phyloP scores from a whole-genome alignment of 2,329 filamentous ascomycete genomes.

The Monilinia aucupariae region DNA sequence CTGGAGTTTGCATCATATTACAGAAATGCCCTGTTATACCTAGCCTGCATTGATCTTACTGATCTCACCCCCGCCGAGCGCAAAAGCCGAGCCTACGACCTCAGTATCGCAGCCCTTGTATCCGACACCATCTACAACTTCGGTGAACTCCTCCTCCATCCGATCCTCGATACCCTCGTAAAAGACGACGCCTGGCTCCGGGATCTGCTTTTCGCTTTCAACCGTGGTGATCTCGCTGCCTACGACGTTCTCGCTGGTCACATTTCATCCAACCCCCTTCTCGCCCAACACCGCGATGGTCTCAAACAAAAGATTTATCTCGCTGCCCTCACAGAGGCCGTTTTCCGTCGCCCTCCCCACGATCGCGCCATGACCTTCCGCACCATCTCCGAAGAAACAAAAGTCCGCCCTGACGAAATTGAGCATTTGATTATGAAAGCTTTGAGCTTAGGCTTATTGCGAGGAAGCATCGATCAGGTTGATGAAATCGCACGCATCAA shows the following conservation, averaged over 20 bases:
- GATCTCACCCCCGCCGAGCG: slow-evolving; percentile 70
- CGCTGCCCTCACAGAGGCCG: slow-evolving; percentile 89
- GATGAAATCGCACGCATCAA: slow-evolving; percentile 90
- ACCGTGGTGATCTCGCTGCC: slow-evolving; percentile 83
- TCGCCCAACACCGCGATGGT: slow-evolving; percentile 74
- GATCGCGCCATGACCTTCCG: slow-evolving; percentile 90
- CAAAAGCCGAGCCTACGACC: slow-evolving; percentile 80
- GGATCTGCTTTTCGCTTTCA: slow-evolving; percentile 95
- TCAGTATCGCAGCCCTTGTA: slow-evolving; percentile 85
- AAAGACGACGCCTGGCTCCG: slow-evolving; percentile 81
- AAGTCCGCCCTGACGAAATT: slow-evolving; percentile 85
- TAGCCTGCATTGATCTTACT: slow-evolving; percentile 85
- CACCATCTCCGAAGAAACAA: slow-evolving; percentile 86
- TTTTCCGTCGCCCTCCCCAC: slow-evolving; percentile 92
- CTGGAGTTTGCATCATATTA: slow-evolving; percentile 95
- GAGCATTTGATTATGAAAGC: slow-evolving; percentile 99
- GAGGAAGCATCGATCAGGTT: slow-evolving; percentile 94
- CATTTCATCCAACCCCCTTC: slow-evolving; percentile 72
- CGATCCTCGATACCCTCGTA: slow-evolving; percentile 82
- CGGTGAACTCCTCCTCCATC: slow-evolving; percentile 94
- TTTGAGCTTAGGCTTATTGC: slow-evolving; percentile 82
- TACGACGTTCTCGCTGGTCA: slow-evolving; percentile 80
- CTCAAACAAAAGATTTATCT: slow-evolving; percentile 97
- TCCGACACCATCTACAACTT: slow-evolving; percentile 99
- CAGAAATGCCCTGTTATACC: slow-evolving; percentile 93